Evolutionary conservation across 352 stramenopile species (phyloP).

Genomic region (Pilasporangium apinafurcum): DNA sequence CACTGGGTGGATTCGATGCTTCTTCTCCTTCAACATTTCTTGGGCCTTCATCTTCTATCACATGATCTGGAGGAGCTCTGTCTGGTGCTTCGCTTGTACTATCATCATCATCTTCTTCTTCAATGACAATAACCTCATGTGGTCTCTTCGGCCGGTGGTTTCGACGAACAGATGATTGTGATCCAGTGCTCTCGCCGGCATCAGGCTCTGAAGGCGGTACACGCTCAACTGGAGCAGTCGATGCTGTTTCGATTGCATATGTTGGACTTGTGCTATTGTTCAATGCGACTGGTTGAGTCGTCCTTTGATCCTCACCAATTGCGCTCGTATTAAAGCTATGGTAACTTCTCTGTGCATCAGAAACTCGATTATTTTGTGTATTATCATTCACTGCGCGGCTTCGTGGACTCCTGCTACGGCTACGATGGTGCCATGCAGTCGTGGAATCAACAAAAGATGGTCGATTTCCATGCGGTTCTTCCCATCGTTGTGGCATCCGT

Average conservation of each 20-base stretch:
- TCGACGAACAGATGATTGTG: neutral
- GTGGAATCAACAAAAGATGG: too few relatives aligned
- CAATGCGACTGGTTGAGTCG: neutral
- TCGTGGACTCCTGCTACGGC: too few relatives aligned
- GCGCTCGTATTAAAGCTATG: too few relatives aligned
- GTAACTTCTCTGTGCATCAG: too few relatives aligned
- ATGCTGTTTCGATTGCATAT: too few relatives aligned
- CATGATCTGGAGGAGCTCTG: conserved; percentile 31
- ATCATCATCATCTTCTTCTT: conserved; percentile 55
- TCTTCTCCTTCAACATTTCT: neutral
- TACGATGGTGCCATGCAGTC: too few relatives aligned
- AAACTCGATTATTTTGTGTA: too few relatives aligned
- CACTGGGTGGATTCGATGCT: neutral
- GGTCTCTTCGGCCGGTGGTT: neutral
- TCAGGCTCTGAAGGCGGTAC: neutral
- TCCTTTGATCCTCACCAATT: neutral
- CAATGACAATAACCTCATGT: conserved; percentile 63
- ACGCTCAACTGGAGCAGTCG: neutral
- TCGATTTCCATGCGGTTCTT: too few relatives aligned
- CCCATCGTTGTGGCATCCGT: too few relatives aligned
- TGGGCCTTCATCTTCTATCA: conserved; percentile 27
- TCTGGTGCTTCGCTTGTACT: conserved; percentile 11
- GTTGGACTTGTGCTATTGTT: neutral
- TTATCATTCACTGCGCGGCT: too few relatives aligned
- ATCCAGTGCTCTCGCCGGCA: neutral